Conservation (phyloP, 164 flowering plant species). For the Berberis vulgaris region DNA sequence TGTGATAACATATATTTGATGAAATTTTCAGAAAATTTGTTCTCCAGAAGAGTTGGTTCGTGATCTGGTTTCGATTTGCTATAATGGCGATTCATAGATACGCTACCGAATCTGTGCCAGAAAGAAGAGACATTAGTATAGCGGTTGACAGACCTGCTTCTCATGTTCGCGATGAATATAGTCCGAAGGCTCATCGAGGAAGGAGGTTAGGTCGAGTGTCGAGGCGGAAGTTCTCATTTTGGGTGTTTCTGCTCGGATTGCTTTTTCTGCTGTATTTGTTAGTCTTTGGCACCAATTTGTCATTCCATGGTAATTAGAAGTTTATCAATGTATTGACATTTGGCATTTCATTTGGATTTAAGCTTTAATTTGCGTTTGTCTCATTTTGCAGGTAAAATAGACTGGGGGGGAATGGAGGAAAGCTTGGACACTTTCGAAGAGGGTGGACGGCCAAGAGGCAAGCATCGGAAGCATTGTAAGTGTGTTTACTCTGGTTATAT, state of each 20-base stretch:
- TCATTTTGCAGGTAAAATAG: conserved; percentile 14
- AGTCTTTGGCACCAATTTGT: conserved; percentile 32
- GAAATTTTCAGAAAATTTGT: too few relatives aligned
- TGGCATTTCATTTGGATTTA: background rate
- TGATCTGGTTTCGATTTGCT: too few relatives aligned
- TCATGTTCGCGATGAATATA: conserved; percentile 20
- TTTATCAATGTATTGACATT: background rate
- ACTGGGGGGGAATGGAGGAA: conserved; percentile 10
- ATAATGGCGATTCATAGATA: conserved; percentile 29
- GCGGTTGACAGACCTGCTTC: conserved; percentile 16
- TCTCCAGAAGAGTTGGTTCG: too few relatives aligned
- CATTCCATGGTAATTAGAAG: conserved; percentile 35
- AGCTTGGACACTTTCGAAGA: conserved; percentile 1
- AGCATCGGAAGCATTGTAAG: conserved; percentile 50
- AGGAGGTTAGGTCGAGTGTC: conserved; percentile 40
- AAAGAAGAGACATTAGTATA: conserved; percentile 24
- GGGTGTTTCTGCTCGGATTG: conserved; percentile 33
- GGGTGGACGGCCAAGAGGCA: conserved; percentile 19
- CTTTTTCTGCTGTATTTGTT: conserved; percentile 29
- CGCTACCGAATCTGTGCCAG: conserved; percentile 27
- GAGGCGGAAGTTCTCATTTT: conserved; percentile 30
- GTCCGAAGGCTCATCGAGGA: conserved; percentile 37
- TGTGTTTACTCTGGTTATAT: background rate
- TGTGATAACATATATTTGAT: too few relatives aligned
- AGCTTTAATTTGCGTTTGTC: background rate